These are phyloP conservation scores for Paecilomyces niveus DNA, from an alignment of 2,329 filamentous ascomycete species.

Conservation along the genomic window DNA sequence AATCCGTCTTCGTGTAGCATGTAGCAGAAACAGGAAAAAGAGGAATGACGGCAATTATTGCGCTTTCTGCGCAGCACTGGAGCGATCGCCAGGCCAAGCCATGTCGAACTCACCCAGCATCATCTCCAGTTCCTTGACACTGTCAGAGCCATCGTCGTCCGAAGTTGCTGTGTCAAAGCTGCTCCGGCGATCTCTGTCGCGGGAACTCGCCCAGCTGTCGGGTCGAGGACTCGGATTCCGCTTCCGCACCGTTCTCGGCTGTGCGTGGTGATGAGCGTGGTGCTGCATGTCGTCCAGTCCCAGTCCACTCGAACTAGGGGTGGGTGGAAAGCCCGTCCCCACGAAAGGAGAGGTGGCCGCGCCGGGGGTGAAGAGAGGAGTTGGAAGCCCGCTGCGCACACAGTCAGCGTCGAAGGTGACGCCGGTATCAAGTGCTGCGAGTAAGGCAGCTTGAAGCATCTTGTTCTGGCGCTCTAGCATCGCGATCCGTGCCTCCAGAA, in stretches of 20 bases:
- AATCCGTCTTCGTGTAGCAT: not conserved
- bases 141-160: not conserved
- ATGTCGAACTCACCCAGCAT: not conserved
- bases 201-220: not conserved
- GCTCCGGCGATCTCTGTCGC: not conserved
- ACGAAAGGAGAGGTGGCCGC: not conserved
- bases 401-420: constrained; percentile 23
- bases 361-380: not conserved
- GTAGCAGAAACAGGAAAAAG: not conserved
- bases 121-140: not conserved
- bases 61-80: not conserved
- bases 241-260: not conserved
- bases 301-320: not conserved
- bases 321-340: not conserved
- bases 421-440: constrained; percentile 32
- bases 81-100: not conserved
- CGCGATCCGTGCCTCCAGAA: constrained; percentile 30
- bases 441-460: constrained; percentile 34
- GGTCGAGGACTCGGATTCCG: not conserved
- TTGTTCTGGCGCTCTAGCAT: constrained; percentile 37
- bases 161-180: not conserved
- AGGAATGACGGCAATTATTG: not conserved
- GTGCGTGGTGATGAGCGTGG: not conserved
- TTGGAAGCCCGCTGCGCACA: constrained; percentile 13
- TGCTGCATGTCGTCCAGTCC: not conserved